Conservation (phyloP, 805 yeast species). For the Saccharomycopsis capsularis region DNA sequence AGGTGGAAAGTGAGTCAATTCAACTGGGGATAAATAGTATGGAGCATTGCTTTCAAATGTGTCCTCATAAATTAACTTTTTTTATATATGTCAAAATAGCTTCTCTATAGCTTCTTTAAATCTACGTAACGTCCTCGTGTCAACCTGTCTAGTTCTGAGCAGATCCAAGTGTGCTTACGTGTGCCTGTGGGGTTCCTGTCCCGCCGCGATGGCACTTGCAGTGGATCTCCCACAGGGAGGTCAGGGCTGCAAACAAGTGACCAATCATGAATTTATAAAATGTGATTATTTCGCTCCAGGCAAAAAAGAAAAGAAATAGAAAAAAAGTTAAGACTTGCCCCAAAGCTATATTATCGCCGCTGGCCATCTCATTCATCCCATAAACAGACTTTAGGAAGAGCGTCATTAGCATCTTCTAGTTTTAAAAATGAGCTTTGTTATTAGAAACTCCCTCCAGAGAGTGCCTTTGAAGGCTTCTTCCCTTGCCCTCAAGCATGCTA, state of each 20-base stretch:
- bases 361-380: too few species aligned
- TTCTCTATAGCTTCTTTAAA: too few species aligned
- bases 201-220: too few species aligned
- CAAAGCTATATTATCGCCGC: neutral
- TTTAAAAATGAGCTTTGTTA: constrained; percentile 17
- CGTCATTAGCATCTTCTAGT: too few species aligned
- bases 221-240: neutral
- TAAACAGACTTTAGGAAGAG: too few species aligned
- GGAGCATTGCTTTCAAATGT: too few species aligned
- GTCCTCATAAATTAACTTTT: too few species aligned
- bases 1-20: constrained; percentile 4
- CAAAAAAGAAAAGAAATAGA: constrained; percentile 8
- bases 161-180: too few species aligned
- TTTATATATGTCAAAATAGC: too few species aligned
- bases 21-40: constrained; percentile 4
- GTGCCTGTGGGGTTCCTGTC: too few species aligned
- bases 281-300: constrained; percentile 8
- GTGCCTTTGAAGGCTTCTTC: constrained; percentile 14
- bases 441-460: constrained; percentile 11
- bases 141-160: too few species aligned
- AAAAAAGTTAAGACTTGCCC: neutral
- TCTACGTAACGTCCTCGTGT: too few species aligned
- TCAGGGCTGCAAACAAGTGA: constrained; percentile 1
- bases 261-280: constrained; percentile 14
- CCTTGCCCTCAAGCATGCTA: constrained; percentile 3